These are phyloP conservation scores for Gymnopilus dilepis DNA, from an alignment of 768 basidiomycete species.

Conservation along the genomic window DNA sequence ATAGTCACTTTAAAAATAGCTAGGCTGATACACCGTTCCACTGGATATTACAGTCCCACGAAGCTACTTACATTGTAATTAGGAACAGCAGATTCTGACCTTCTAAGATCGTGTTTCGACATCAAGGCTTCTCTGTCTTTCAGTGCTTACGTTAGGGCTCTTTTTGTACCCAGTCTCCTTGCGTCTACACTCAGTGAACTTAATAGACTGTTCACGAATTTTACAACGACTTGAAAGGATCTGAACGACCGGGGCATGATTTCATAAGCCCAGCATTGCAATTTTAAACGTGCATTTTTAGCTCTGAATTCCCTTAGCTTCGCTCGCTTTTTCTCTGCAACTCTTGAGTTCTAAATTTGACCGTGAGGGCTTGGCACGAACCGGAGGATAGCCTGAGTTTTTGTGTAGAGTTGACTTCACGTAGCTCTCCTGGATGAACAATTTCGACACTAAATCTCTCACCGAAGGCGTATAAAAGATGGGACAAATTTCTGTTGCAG, in stretches of 20 bases:
- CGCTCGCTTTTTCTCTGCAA: background rate
- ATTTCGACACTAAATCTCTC: background rate
- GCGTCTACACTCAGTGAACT: no score
- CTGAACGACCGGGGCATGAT: no score
- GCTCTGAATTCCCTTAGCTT: background rate
- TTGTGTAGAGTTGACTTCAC: background rate
- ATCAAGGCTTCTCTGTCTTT: background rate
- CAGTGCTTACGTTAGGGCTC: no score
- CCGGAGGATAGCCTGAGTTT: background rate
- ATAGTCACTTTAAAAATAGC: background rate
- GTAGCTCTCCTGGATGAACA: background rate
- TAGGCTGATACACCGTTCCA: background rate
- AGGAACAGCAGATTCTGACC: background rate
- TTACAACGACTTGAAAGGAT: no score
- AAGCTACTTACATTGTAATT: background rate
- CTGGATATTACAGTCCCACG: background rate
- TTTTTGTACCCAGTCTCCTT: no score
- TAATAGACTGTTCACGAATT: no score
- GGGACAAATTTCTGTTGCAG: background rate
- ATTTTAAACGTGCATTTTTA: background rate
- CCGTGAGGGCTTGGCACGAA: background rate
- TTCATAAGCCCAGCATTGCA: background rate
- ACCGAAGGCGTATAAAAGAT: constrained; percentile 9
- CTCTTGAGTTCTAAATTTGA: background rate
- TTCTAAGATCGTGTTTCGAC: background rate